Base-by-base conservation (phyloP, 1,284 basidiomycete species). In the Heterobasidion occidentale region DNA sequence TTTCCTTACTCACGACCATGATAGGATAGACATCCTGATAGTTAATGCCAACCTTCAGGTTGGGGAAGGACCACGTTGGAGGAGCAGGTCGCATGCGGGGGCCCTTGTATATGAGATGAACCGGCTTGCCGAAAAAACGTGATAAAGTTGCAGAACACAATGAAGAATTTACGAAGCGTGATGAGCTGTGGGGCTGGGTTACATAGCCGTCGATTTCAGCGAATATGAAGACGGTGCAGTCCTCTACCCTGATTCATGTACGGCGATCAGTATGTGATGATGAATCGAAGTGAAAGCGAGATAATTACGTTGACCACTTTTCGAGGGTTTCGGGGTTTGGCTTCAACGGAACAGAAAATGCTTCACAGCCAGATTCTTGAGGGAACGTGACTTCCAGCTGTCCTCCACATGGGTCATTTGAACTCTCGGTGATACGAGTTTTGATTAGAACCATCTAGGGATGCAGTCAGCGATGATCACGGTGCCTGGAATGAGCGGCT, bases 21-120 rank as follows among this genome's bases (percentile, higher is more conserved):
- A 90, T 64, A 0, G 88, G 88, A 64, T 81, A 90, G 53, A 79
- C 83, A 63, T 91, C 88, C 66, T 90, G 88, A 67, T 81, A 90
- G 56, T 76, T 70, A 4, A 80, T 70, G 15, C 72, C 77, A 14
- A 78, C 80, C 38, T 79, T 71, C 46, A 89, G 71, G 14, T 76
- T 64, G 0, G 87, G 85, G 63, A 82, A 84, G 12, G 71, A 70
- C 6, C 59, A 46, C 1, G 86, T 87, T 6, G 81, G 73, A 15
- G 69, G 70, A 59, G 80, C 79, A 1, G 59, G 58, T 9, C 88
- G 81, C 33, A 74, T 73, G 9, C 73, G 69, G 0, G 79, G 79
- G 9, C 88, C 88, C 64, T 90, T 90, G 71, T 78, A 77, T 46
- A 84, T 72, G 48, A 91, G 73, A 57, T 83, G 75, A 1, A 88